These are phyloP conservation scores for Pleurostoma richardsiae DNA, from an alignment of 2,329 filamentous ascomycete species.

Conservation along the genomic window DNA sequence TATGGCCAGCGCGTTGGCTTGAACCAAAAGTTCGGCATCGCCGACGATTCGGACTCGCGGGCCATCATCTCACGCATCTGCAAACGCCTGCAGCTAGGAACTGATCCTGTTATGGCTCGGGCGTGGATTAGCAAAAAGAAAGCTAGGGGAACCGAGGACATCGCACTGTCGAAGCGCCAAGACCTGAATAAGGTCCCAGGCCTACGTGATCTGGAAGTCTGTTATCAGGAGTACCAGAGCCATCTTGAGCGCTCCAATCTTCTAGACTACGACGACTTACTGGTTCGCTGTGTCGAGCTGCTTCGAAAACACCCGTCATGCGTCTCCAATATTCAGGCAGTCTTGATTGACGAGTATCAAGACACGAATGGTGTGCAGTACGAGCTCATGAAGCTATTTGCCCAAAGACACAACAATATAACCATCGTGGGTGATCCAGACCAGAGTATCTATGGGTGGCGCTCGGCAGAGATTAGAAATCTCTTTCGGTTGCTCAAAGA, in stretches of 20 bases:
- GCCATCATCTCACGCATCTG: slow-evolving; percentile 79
- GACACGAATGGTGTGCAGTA: slow-evolving; percentile 96
- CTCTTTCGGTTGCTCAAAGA: slow-evolving; percentile 71
- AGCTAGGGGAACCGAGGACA: slow-evolving; percentile 42
- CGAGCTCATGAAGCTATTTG: slow-evolving; percentile 85
- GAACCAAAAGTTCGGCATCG: slow-evolving; percentile 80
- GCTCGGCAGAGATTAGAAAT: slow-evolving; percentile 88
- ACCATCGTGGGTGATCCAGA: slow-evolving; percentile 96
- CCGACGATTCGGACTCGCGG: slow-evolving; percentile 75
- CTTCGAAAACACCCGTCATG: slow-evolving; percentile 69
- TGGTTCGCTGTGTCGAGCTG: slow-evolving; percentile 77
- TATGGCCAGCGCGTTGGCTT: slow-evolving; percentile 86
- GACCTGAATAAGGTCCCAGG: slow-evolving; percentile 13
- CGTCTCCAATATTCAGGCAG: slow-evolving; percentile 83
- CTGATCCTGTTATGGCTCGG: slow-evolving; percentile 68
- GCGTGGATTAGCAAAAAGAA: slow-evolving; percentile 71
- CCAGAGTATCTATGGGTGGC: slow-evolving; percentile 96
- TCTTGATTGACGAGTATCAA: slow-evolving; percentile 96
- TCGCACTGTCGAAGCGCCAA: slow-evolving; percentile 34
- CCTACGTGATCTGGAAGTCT: slow-evolving; percentile 58
- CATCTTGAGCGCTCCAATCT: slow-evolving; percentile 72
- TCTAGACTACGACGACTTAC: slow-evolving; percentile 90
- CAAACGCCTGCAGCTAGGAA: slow-evolving; percentile 62
- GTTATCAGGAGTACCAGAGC: slow-evolving; percentile 72
- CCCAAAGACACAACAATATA: slow-evolving; percentile 66